These are phyloP conservation scores for Pichia deserticola DNA, from an alignment of 805 yeast species.

Conservation along the genomic window DNA sequence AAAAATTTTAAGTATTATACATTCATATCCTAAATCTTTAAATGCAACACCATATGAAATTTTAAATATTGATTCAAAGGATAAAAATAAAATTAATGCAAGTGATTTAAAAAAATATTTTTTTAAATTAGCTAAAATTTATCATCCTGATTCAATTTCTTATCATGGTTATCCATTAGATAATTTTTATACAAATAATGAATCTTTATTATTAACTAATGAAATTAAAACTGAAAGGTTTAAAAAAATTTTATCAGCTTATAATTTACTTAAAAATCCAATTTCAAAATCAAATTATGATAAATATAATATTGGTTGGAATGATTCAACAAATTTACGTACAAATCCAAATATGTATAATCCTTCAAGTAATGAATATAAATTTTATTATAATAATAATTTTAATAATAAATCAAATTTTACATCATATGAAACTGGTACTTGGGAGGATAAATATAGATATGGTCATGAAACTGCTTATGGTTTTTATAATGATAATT, in stretches of 20 bases:
- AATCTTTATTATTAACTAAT: slow-evolving; percentile 10
- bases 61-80: slow-evolving; percentile 35
- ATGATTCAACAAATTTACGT: slow-evolving; percentile 17
- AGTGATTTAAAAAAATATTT: slow-evolving; percentile 41
- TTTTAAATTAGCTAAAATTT: slow-evolving; percentile 57
- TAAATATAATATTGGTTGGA: slow-evolving; percentile 40
- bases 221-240: slow-evolving; percentile 38
- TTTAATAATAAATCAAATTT: slow-evolving; percentile 2
- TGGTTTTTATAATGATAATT: slow-evolving; percentile 21
- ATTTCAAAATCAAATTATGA: slow-evolving; percentile 39
- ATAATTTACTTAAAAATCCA: slow-evolving; percentile 44
- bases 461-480: slow-evolving; percentile 16
- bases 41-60: slow-evolving; percentile 69
- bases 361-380: slow-evolving; percentile 14
- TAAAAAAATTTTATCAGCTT: slow-evolving; percentile 50
- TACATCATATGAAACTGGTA: slow-evolving; percentile 17
- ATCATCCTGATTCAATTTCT: slow-evolving; percentile 64
- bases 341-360: slow-evolving; percentile 19
- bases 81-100: slow-evolving; percentile 27
- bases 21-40: slow-evolving; percentile 36
- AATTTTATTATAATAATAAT: slow-evolving; percentile 3
- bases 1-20: slow-evolving; percentile 19
- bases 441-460: slow-evolving; percentile 26
- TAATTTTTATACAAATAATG: not conserved
- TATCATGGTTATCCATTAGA: slow-evolving; percentile 16